Base-by-base conservation (phyloP, 345 rosid genomes). In the Camelina neglecta region DNA sequence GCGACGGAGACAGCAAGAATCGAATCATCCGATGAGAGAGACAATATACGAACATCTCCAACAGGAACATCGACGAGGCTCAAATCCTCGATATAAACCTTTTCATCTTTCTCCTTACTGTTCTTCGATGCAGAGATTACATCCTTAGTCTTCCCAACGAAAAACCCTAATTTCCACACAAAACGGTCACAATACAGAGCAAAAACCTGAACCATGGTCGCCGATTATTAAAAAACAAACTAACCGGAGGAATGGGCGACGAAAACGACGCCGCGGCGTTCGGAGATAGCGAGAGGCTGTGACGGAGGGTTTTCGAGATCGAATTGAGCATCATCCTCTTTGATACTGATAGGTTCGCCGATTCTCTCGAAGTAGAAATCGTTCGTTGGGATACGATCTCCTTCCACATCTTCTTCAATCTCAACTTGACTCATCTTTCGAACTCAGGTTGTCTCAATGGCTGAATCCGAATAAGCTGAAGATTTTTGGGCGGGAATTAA, bases 201-300 rank as follows among this genome's bases (percentile, higher is more conserved):
- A 8, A 24, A 48, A 65, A 36, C 11, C 11, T 18, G 24, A 49
- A 70, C 3, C 45, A 45, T 65, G 72, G 31, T 65, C 77, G 31
- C 74, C 73, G 45, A 51, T 49, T 4, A 33, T 33, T 1, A 48
- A 31, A 44, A 57, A 11, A 65, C 13, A 57, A 11, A 65, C 77
- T 67, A 35, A 93, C 97, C 97, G 7, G 85, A 85, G 29, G 94
- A 69, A 81, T 92, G 88, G 20, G 93, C 98, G 50, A 90, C 73
- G 62, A 95, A 90, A 60, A 89, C 67, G 47, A 90, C 75, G 53
- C 71, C 81, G 69, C 51, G 84, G 60, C 58, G 74, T 55, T 87
- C 81, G 65, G 98, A 87, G 79, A 90, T 74, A 59, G 93, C 93
- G 39, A 95, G 90, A 54, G 98, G 90, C 66, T 80, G 88, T 48